Percentiles rank a stretch among this genome's conserved stretches.
phyloP scores from a whole-genome alignment of 2,329 filamentous ascomycete species.

The Ceratocystis albifundus region DNA sequence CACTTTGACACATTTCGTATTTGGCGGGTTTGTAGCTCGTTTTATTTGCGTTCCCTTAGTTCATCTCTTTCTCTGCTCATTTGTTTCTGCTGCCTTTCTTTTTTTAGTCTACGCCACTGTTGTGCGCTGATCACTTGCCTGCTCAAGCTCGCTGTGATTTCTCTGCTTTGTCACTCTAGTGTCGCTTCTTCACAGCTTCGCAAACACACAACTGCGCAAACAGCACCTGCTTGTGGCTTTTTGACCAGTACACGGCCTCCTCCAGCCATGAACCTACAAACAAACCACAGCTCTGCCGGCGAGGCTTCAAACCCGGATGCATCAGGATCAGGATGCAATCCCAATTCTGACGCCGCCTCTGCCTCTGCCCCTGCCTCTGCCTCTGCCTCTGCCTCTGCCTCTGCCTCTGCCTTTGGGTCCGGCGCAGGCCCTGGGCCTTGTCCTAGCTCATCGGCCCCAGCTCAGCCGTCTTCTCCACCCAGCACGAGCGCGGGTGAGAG shows the following conservation, averaged over 20 bases:
- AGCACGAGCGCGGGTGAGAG: slow-evolving; percentile 29
- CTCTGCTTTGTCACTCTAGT: neutral
- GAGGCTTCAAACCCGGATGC: neutral
- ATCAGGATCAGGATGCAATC: neutral
- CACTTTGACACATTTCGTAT: neutral
- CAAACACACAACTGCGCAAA: neutral
- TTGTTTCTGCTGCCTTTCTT: neutral
- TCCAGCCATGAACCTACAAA: neutral
- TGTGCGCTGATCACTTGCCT: neutral
- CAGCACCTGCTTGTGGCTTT: neutral
- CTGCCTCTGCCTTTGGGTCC: neutral
- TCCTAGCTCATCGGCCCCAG: neutral
- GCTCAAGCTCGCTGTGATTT: neutral
- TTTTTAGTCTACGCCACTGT: neutral
- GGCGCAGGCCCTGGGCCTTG: neutral
- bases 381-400: too few relatives aligned
- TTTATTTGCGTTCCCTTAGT: neutral
- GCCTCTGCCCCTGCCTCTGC: too few relatives aligned
- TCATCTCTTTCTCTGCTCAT: neutral
- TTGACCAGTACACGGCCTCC: neutral
- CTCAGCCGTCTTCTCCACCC: neutral
- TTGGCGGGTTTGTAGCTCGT: neutral
- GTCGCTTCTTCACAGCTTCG: neutral
- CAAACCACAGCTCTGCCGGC: neutral
- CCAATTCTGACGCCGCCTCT: neutral